Evolutionary conservation across 2,329 filamentous ascomycete genomes (phyloP).

Genomic region (Stromatinia cepivora): DNA sequence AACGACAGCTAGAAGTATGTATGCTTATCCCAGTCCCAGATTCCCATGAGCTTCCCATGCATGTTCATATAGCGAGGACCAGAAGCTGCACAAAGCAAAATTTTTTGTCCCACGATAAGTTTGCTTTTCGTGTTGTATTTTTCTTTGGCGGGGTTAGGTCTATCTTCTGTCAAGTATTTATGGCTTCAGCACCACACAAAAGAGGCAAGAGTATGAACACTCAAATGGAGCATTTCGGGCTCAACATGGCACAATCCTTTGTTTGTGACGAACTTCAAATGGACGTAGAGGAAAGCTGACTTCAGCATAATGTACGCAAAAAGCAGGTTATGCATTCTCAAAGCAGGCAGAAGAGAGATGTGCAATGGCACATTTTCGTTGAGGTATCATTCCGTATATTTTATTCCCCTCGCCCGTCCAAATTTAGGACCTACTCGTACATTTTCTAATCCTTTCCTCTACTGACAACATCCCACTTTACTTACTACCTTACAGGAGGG

Average conservation of each 20-base stretch:
- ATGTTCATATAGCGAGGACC: neutral
- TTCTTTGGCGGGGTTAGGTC: neutral
- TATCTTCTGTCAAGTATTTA: neutral
- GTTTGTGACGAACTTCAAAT: neutral
- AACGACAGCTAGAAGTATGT: neutral
- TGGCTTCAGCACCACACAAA: too few relatives aligned
- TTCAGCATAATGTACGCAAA: neutral
- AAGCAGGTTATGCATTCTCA: neutral
- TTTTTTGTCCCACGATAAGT: neutral
- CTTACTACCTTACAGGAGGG: slow-evolving; percentile 28
- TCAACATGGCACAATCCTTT: neutral
- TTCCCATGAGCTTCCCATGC: too few relatives aligned
- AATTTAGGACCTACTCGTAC: slow-evolving; percentile 5
- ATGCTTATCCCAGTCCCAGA: neutral
- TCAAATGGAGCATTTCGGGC: neutral
- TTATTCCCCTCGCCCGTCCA: slow-evolving; percentile 8
- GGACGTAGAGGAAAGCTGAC: neutral
- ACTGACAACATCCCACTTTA: neutral
- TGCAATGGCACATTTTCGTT: neutral
- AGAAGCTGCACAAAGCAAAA: neutral
- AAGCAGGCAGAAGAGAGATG: neutral
- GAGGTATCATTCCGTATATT: slow-evolving; percentile 11
- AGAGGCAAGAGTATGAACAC: too few relatives aligned
- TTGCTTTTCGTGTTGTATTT: neutral
- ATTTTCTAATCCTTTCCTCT: slow-evolving; percentile 6